phyloP scores from a whole-genome alignment of 2,329 filamentous ascomycete genomes.

The Helminthosporium solani region DNA sequence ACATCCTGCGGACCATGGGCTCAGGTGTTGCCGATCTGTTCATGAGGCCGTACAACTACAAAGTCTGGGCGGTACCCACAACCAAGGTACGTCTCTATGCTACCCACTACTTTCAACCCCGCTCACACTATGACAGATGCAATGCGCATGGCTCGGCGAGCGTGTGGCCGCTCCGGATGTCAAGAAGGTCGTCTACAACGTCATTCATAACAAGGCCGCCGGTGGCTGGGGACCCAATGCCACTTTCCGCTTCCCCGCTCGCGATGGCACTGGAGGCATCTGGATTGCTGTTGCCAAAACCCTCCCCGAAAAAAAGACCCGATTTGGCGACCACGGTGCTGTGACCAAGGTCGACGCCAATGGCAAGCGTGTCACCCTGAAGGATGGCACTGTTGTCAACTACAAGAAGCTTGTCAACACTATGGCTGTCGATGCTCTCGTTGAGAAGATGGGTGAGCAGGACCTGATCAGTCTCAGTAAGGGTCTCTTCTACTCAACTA shows the following conservation, averaged over 20 bases:
- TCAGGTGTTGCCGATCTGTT: slow-evolving; percentile 88
- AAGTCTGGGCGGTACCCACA: slow-evolving; percentile 98
- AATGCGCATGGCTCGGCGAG: slow-evolving; percentile 97
- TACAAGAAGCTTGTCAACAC: slow-evolving; percentile 94
- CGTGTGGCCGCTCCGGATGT: slow-evolving; percentile 95
- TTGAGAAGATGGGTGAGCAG: slow-evolving; percentile 82
- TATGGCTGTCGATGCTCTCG: slow-evolving; percentile 91
- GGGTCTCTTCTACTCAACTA: slow-evolving; percentile 93
- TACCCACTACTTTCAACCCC: neutral
- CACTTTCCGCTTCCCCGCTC: slow-evolving; percentile 96
- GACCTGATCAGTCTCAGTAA: slow-evolving; percentile 82
- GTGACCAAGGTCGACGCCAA: slow-evolving; percentile 86
- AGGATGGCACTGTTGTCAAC: slow-evolving; percentile 81
- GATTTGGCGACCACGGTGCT: slow-evolving; percentile 80
- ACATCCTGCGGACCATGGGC: slow-evolving; percentile 92
- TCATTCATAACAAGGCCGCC: slow-evolving; percentile 92
- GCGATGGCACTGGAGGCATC: slow-evolving; percentile 95
- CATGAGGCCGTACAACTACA: slow-evolving; percentile 99
- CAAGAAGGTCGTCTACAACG: slow-evolving; percentile 90
- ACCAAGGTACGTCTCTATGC: slow-evolving; percentile 68
- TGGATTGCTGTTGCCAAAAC: slow-evolving; percentile 97
- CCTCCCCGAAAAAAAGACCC: slow-evolving; percentile 85
- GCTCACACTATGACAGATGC: slow-evolving; percentile 67
- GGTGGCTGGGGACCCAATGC: slow-evolving; percentile 98
- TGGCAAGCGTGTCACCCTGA: slow-evolving; percentile 77